Evolutionary conservation across 805 yeast genomes (phyloP).

Genomic region (Kluyveromyces starmeri): DNA sequence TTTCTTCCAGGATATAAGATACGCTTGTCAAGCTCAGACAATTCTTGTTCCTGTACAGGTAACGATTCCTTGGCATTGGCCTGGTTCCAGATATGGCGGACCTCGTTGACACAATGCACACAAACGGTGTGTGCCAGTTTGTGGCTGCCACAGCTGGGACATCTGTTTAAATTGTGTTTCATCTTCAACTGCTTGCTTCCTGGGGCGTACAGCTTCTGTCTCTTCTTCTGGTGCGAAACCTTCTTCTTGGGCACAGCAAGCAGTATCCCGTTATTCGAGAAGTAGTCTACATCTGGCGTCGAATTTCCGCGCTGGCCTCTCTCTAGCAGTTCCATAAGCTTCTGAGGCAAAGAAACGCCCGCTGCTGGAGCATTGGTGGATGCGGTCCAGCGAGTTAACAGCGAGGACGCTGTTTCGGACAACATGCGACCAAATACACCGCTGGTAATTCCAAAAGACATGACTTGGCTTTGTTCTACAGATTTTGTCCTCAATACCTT

Average conservation of each 20-base stretch:
- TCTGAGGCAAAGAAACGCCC: conserved; percentile 22
- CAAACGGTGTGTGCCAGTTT: conserved; percentile 88
- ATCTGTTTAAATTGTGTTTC: conserved; percentile 68
- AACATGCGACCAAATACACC: not conserved
- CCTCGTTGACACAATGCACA: conserved; percentile 83
- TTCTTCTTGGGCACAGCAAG: conserved; percentile 93
- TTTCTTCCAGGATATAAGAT: conserved; percentile 69
- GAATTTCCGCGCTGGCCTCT: conserved; percentile 20
- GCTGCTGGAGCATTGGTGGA: conserved; percentile 10
- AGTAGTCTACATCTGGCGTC: conserved; percentile 28
- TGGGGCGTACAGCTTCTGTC: conserved; percentile 75
- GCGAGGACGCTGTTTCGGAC: conserved; percentile 8
- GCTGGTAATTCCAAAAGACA: conserved; percentile 3
- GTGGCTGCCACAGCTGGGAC: conserved; percentile 92
- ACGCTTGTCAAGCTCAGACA: conserved; percentile 51
- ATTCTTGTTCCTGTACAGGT: conserved; percentile 26
- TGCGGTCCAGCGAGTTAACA: conserved; percentile 7
- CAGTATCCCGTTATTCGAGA: conserved; percentile 61
- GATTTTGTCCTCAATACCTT: no score
- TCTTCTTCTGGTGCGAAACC: conserved; percentile 75
- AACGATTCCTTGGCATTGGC: conserved; percentile 19
- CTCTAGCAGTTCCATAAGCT: conserved; percentile 34
- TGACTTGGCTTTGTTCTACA: no score
- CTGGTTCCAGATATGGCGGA: conserved; percentile 62
- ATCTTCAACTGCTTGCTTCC: conserved; percentile 74